Conservation (phyloP, 768 basidiomycete species). For the Hericium coralloides region DNA sequence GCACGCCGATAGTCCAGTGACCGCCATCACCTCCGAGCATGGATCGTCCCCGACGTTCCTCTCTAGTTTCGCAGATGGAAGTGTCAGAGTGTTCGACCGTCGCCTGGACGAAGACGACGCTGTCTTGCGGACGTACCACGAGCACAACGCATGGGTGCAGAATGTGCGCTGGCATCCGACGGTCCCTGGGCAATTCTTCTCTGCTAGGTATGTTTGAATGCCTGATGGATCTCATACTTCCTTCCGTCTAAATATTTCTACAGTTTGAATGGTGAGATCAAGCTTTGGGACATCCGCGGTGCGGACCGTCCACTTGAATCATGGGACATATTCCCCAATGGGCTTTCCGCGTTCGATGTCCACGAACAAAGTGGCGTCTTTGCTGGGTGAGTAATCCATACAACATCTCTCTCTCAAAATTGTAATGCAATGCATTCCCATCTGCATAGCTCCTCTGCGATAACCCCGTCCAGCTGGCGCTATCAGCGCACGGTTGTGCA, state of each 20-base stretch:
- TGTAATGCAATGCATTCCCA: neutral
- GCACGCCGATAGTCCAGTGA: slow-evolving; percentile 83
- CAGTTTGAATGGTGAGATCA: slow-evolving; percentile 85
- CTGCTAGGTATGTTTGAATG: slow-evolving; percentile 58
- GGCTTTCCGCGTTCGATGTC: slow-evolving; percentile 79
- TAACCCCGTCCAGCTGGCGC: slow-evolving; percentile 52
- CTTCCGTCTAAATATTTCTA: neutral
- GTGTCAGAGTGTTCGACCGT: slow-evolving; percentile 84
- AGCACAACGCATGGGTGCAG: slow-evolving; percentile 83
- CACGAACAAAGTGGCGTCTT: slow-evolving; percentile 80
- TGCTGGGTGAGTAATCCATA: slow-evolving; percentile 53
- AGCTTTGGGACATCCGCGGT: slow-evolving; percentile 83
- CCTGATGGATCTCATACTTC: neutral
- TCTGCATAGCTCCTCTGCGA: slow-evolving; percentile 32
- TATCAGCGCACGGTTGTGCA: slow-evolving; percentile 56
- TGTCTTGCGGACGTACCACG: slow-evolving; percentile 66
- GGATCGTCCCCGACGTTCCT: slow-evolving; percentile 73
- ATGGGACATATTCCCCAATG: slow-evolving; percentile 59
- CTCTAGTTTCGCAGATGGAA: slow-evolving; percentile 89
- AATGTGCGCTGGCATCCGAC: slow-evolving; percentile 81
- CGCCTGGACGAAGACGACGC: slow-evolving; percentile 79
- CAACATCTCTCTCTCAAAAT: neutral
- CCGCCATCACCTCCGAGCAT: slow-evolving; percentile 72
- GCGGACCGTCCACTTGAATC: slow-evolving; percentile 47
- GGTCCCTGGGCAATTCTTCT: slow-evolving; percentile 60